Conservation (phyloP, 1,284 basidiomycete genomes). For the Cryptococcus hybrid region DNA sequence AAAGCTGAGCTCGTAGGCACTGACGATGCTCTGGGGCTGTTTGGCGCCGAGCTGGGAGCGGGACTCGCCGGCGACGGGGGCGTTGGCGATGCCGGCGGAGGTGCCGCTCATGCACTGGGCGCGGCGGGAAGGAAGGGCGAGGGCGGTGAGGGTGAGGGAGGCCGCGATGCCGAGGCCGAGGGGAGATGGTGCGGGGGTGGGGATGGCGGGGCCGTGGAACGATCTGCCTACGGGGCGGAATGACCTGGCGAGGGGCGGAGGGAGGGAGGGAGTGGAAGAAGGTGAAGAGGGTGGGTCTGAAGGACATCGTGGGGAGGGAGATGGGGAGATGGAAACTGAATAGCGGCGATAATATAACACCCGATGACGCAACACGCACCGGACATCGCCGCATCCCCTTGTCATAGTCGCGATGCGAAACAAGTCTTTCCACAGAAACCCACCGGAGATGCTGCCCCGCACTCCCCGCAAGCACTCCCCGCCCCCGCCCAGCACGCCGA, state of each 20-base stretch:
- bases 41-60: not conserved
- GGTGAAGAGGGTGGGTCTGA: conserved; percentile 16
- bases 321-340: no score
- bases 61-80: not conserved
- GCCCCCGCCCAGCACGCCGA: conserved; percentile 49
- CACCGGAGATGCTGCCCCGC: not conserved
- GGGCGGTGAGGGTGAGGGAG: conserved; percentile 10
- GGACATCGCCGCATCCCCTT: no score
- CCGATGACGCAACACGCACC: no score
- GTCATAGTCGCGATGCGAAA: no score
- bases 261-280: conserved; percentile 14
- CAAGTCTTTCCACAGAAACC: no score
- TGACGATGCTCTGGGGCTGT: conserved; percentile 64
- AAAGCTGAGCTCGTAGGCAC: conserved; percentile 79
- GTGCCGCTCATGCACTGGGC: conserved; percentile 9
- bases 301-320: conserved; percentile 8
- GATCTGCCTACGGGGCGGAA: conserved; percentile 5
- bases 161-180: conserved; percentile 37
- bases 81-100: not conserved
- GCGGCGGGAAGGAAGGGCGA: conserved; percentile 11
- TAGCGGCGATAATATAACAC: no score
- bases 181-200: conserved; percentile 18
- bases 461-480: not conserved
- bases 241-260: not conserved
- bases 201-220: conserved; percentile 9